Evolutionary conservation across 192 early-diverging fungal species (phyloP).

Genomic region (Chytriomyces sp.): DNA sequence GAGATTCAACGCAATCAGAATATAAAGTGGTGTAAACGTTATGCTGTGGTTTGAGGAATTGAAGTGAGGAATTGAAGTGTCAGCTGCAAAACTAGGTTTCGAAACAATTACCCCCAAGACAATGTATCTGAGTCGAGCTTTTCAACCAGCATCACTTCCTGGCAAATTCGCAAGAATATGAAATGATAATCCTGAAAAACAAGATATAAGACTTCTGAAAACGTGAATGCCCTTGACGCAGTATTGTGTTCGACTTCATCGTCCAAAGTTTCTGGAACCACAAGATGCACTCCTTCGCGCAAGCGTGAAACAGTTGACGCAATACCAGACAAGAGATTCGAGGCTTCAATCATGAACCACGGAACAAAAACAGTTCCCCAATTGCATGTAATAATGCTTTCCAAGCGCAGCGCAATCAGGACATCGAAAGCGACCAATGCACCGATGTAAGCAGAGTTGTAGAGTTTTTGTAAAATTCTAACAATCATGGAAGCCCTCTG

Average conservation of each 20-base stretch:
- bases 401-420: constrained; percentile 70
- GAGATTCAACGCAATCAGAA: constrained; percentile 25
- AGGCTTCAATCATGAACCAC: constrained; percentile 79
- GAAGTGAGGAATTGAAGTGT: not conserved
- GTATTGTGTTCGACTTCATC: constrained; percentile 27
- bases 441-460: constrained; percentile 44
- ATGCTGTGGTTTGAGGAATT: not conserved
- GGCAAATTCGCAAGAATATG: constrained; percentile 67
- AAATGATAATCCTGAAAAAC: constrained; percentile 53
- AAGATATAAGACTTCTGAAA: constrained; percentile 32
- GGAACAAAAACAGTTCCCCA: constrained; percentile 76
- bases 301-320: not conserved
- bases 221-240: constrained; percentile 23
- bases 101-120: constrained; percentile 34
- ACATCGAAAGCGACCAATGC: constrained; percentile 76
- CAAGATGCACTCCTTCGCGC: constrained; percentile 6
- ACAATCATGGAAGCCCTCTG: constrained; percentile 34
- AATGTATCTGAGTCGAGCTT: constrained; percentile 35
- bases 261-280: constrained; percentile 5
- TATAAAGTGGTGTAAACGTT: constrained; percentile 13
- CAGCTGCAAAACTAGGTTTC: not conserved
- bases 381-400: constrained; percentile 62
- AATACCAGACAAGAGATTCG: constrained; percentile 57
- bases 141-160: constrained; percentile 68
- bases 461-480: constrained; percentile 18